A percentile compares a stretch with the other conserved stretches of the same genome.
Evolutionary conservation across 768 basidiomycete genomes (phyloP).

Genomic region (Pisolithus marmoratus): DNA sequence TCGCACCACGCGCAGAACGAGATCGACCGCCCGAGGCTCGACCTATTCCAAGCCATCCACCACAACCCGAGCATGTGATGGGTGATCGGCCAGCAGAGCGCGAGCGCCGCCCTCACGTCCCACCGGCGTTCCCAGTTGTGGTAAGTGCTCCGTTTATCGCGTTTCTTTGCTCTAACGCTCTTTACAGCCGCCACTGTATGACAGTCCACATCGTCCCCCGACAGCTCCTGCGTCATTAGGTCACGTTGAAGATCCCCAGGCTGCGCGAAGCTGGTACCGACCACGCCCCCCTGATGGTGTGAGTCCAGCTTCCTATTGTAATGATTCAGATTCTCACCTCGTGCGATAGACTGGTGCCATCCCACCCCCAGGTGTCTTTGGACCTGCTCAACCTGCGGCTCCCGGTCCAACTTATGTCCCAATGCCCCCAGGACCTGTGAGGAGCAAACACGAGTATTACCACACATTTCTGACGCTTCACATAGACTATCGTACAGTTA

Average conservation of each 20-base stretch:
- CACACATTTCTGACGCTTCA: not conserved
- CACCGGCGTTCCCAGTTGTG: conserved; percentile 15
- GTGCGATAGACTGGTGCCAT: conserved; percentile 13
- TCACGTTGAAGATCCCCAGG: conserved; percentile 10
- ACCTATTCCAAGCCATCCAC: conserved; percentile 5
- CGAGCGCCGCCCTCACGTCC: conserved; percentile 14
- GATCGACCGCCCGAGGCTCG: conserved; percentile 2
- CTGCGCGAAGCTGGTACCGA: conserved; percentile 20
- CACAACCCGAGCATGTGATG: not conserved
- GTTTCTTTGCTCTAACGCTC: conserved; percentile 2
- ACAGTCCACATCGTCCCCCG: conserved; percentile 16
- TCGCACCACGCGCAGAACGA: not conserved
- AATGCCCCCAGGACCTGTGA: conserved; percentile 52
- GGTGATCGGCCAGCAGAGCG: conserved; percentile 8
- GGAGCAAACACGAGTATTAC: conserved; percentile 14
- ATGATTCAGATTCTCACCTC: not conserved
- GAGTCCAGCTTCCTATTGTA: conserved; percentile 1
- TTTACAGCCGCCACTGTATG: conserved; percentile 16
- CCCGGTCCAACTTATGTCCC: conserved; percentile 30
- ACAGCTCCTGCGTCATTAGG: conserved; percentile 20
- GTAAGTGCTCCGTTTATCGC: conserved; percentile 6
- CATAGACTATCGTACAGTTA: conserved; percentile 54
- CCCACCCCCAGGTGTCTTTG: conserved; percentile 24
- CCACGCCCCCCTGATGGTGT: conserved; percentile 12
- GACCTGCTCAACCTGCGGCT: conserved; percentile 17